Base-by-base conservation (phyloP, 306 rosid species). In the Bauhinia variegata region DNA sequence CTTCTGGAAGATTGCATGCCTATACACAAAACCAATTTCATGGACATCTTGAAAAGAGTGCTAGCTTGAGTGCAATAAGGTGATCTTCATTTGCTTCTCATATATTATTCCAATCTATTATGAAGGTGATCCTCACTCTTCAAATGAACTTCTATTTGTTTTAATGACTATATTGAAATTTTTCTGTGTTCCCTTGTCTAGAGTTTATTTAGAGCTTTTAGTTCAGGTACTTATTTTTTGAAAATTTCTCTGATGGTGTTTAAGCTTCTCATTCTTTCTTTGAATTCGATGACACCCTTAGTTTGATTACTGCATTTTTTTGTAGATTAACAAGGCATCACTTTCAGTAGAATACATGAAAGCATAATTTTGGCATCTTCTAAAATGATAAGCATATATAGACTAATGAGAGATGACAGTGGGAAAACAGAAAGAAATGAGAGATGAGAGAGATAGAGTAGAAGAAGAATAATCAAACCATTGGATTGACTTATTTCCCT, bases 1-100 rank as follows among this genome's bases (percentile, higher is more conserved):
- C 96, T 41, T 86, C 75, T 50, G 98, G 98, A 70, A 84, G 98
- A 84, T 83, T 92, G 73, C 96, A 89, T 67, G 92, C 88, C 36
- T 92, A 86, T 74, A 48, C 83, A 81, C 91, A 84, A 76, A 63
- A 70, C 60, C 79, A 67, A 72, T 65, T 85, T 65, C 59, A 53
- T 70, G 80, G 78, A 73, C 75, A 65, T 56, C 72, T 73, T 32
- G 89, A 78, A 55, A 69, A 72, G 60, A 77, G 65, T 75, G 65
- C 81, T 63, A 81, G 79, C 72, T 86, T 87, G 85, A 79, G 73
- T 73, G 85, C 91, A 59, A 80, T 92, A 58, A 92, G 98, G 98
- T 92, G 83, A 62, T 75, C 49, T 50, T 13, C 18, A 56, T 57
- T 8, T 66, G 15, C 54, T 65, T 16, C 52, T 37, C 39, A 48